Evolutionary conservation across 805 yeast genomes (phyloP), one percentile per base, ranked within the genome.

Genomic region (Kuraishia borneana): DNA sequence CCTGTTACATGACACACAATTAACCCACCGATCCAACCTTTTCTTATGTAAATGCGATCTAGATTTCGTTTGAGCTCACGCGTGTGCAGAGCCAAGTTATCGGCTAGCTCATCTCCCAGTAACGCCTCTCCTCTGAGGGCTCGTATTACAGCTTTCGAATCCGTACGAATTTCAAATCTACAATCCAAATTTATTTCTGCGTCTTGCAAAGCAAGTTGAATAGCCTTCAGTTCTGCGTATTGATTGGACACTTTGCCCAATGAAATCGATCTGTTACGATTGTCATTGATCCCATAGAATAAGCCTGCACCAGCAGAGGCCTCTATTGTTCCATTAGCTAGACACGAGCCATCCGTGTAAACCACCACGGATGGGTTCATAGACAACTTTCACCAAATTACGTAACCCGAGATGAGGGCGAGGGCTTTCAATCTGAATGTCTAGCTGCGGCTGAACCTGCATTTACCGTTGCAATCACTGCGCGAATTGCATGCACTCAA

Each of bases 321-420:
- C 9, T 18, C 22, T 6, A 43, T 42, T 16, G 47, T 57, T 1
- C 85, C 87, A 44, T 80, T 79, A 4, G 70, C 66, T 7, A 75
- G 56, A 0, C 77, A 63, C 0, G 94, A 82, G 0, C 96, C 96
- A 53, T 87, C 96, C 16, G 84, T 77, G 46, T 70, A 87, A 0
- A 84, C 60, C 21, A 14, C 20, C 12, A 16, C 14, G 8, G 27
- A 8, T 8, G 6, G 18, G 7, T n/a, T n/a, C n/a, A n/a, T n/a
- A n/a, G n/a, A n/a, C n/a, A n/a, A n/a, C n/a, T n/a, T n/a, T n/a
- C n/a, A n/a, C n/a, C n/a, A n/a, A n/a, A n/a, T n/a, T n/a, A n/a
- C n/a, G n/a, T n/a, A n/a, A n/a, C n/a, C n/a, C n/a, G n/a, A n/a
- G n/a, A n/a, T n/a, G n/a, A n/a, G n/a, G n/a, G n/a, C n/a, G n/a